Conservation (phyloP, 148 eudicot genomes). For the Chenopodium formosanum region DNA sequence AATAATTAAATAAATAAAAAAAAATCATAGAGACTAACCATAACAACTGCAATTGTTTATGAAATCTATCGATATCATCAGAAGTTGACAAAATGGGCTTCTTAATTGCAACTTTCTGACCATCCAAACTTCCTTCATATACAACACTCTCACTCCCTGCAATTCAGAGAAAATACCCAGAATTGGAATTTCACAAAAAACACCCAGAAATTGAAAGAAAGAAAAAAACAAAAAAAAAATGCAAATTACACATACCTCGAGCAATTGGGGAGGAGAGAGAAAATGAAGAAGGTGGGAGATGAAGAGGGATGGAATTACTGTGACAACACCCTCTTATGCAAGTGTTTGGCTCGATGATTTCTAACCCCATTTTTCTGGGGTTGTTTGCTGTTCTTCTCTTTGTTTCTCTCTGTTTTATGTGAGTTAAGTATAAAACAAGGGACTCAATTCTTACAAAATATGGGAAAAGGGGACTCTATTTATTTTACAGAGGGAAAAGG, state of each 20-base stretch:
- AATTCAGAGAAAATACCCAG: conserved; percentile 5
- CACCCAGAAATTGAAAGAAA: background rate
- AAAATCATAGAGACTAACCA: conserved; percentile 39
- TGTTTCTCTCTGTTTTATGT: background rate
- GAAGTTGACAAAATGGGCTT: conserved; percentile 90
- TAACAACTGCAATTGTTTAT: conserved; percentile 77
- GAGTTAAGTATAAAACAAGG: no score
- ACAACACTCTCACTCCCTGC: conserved; percentile 91
- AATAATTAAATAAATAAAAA: background rate
- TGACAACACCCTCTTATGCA: conserved; percentile 88
- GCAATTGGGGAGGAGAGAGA: conserved; percentile 71
- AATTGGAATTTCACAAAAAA: conserved; percentile 4
- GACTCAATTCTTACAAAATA: no score
- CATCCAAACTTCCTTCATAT: conserved; percentile 72
- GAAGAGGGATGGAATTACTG: conserved; percentile 77
- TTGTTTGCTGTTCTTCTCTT: background rate
- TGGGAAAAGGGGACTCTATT: no score
- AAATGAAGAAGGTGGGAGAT: conserved; percentile 65
- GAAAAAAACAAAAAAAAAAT: background rate
- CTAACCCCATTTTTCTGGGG: conserved; percentile 38
- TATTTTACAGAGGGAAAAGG: no score
- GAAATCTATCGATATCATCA: conserved; percentile 74
- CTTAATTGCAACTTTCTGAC: conserved; percentile 71
- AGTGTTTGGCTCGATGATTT: conserved; percentile 66
- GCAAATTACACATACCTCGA: conserved; percentile 42